Base-by-base conservation (phyloP, 495 filamentous ascomycete genomes). In the Aspergillus sclerotiicarbonarius region DNA sequence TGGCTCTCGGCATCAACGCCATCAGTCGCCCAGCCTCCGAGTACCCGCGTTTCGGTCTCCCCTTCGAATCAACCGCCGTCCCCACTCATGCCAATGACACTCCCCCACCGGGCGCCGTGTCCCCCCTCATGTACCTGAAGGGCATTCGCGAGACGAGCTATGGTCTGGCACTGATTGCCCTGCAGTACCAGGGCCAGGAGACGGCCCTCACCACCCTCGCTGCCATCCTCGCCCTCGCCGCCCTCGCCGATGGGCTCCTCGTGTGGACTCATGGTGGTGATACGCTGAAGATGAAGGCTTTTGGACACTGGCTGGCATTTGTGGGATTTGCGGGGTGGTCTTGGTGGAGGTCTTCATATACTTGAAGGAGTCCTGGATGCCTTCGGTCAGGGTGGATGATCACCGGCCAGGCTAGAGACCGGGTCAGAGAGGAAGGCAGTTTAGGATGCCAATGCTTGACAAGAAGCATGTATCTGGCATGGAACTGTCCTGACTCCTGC, bases 1-100 rank as follows among this genome's bases (percentile, higher is more conserved):
- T 54, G 0, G 51, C 29, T 31, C 41, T 50, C 39, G 73, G 41
- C 54, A 65, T 35, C 64, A 72, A 56, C 46, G 62, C 47, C 13
- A 25, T 52, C 45, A 8, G 51, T 15, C 52, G 53, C 5, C 52
- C 53, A 1, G 12, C 33, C 8, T 19, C 47, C 9, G 57, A 59
- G 31, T 59, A 59, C 41, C 18, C 30, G 13, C 57, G 57, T 12
- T 59, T 59, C 44, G 57, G 57, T 6, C 31, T 59, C 6, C 51
- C 57, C 0, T 37, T 51, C n/a, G 32, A 58, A n/a, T 18, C 55
- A 3, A 12, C 33, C 25, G 5, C 25, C 25, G 25, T 25, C 25
- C 25, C 25, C 25, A 25, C 25, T 25, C 25, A 25, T 5, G 25
- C 25, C 25, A 25, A 25, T 9, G 10, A n/a, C 6, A 10, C 35